Base-by-base conservation (phyloP, 176 grass and related monocot genomes). In the Bromus sterilis region DNA sequence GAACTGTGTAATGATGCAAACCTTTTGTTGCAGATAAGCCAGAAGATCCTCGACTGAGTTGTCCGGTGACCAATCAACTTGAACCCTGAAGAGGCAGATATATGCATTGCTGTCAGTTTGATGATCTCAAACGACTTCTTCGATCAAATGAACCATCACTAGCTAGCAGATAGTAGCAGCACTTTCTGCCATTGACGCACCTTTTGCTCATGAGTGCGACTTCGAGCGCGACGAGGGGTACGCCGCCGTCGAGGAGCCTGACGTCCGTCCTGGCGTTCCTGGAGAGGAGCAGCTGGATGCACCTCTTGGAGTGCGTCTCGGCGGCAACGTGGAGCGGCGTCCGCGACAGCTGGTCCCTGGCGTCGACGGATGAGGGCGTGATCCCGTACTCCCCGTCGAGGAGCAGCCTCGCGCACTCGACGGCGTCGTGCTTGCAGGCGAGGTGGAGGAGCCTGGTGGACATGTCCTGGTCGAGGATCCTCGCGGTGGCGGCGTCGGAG, bases 281-380 rank as follows among this genome's bases (percentile, higher is more conserved):
- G 16, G 74, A 78, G 59, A 92, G 86, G 25, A 92, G 83, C 59
- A 92, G 83, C 49, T 83, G 75, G 23, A 92, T 76, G 83, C 90
- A 92, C 68, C 80, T 71, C 1, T 79, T 74, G 0, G 90, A 86
- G 86, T 89, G 90, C 12, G 75, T 75, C 69, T 92, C 90, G 1
- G 86, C 90, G 5, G 90, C 90, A 13, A 83, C 71, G 40, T 92
- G 90, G 33, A 92, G 90, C 4, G 86, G 82, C 56, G 86, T 92
- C 32, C 90, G 82, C 12, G 60, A 78, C 5, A 83, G 69, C 75
- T 73, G 59, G 86, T 92, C 90, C 75, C 79, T 89, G 4, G 70
- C 86, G 10, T 92, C 83, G 25, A 89, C 56, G 6, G 23, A 42
- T 6, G 86, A 21, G 30, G 75, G 51, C 6, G 41, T 37, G 71